Conservation (phyloP, 2,329 filamentous ascomycete species). For the Colletotrichum tropicale region DNA sequence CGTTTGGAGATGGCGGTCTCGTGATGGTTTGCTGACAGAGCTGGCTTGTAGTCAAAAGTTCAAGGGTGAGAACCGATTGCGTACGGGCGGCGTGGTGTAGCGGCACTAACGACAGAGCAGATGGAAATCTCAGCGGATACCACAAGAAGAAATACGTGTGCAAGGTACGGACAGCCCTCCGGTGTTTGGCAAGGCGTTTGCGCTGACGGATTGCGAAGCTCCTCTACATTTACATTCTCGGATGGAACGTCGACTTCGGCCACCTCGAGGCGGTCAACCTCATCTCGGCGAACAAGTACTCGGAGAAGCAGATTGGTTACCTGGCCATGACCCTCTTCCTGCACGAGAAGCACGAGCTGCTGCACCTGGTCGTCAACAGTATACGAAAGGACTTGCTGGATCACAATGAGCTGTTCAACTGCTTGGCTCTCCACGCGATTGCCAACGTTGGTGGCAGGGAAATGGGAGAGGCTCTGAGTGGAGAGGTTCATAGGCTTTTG, state of each 20-base stretch:
- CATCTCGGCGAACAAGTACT: conserved; percentile 96
- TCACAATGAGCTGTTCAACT: conserved; percentile 97
- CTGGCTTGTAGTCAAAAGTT: conserved; percentile 77
- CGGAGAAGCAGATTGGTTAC: conserved; percentile 99
- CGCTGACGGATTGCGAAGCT: conserved; percentile 56
- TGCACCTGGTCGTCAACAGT: conserved; percentile 97
- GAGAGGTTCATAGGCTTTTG: conserved; percentile 89
- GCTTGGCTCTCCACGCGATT: conserved; percentile 93
- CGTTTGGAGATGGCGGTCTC: conserved; percentile 4
- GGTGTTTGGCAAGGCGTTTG: background rate
- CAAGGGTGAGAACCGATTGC: conserved; percentile 62
- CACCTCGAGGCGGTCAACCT: conserved; percentile 98
- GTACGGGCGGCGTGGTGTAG: background rate
- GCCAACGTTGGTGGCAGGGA: conserved; percentile 96
- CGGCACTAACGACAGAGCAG: conserved; percentile 44
- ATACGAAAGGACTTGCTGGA: conserved; percentile 95
- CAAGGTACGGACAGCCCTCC: conserved; percentile 64
- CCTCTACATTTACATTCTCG: conserved; percentile 97
- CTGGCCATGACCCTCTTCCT: conserved; percentile 96
- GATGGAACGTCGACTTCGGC: conserved; percentile 98
- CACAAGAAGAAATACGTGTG: conserved; percentile 99
- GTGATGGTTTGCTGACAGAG: conserved; percentile 10
- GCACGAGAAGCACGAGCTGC: conserved; percentile 93
- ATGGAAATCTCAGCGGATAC: conserved; percentile 91
- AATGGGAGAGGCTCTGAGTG: conserved; percentile 93